A percentile compares a stretch with the other conserved stretches of the same genome.
These are phyloP conservation scores for Mycena galopus DNA, from an alignment of 768 basidiomycete species.

Conservation along the genomic window DNA sequence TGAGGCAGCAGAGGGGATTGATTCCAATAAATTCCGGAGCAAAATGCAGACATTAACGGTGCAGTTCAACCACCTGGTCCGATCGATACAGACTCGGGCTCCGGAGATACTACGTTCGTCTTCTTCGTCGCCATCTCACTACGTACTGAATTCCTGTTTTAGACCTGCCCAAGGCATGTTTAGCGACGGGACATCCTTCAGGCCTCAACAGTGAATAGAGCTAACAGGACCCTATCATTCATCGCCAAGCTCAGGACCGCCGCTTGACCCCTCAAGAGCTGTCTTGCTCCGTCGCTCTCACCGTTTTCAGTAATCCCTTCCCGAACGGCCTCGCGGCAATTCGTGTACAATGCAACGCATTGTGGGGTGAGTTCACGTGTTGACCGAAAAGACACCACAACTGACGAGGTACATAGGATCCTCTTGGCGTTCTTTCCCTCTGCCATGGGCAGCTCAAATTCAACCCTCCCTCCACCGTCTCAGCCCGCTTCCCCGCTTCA, in stretches of 20 bases:
- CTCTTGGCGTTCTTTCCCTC: neutral
- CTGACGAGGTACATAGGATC: neutral
- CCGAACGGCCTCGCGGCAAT: constrained; percentile 1
- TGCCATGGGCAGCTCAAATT: neutral
- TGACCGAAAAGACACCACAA: neutral
- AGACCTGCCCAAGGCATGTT: no score
- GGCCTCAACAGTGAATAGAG: neutral
- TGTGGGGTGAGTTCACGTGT: constrained; percentile 17
- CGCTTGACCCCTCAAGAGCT: neutral
- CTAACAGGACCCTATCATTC: no score
- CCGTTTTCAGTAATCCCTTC: neutral
- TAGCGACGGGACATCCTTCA: no score
- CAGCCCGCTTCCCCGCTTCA: constrained; percentile 30
- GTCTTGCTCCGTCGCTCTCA: neutral
- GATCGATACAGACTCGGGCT: no score
- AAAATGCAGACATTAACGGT: no score
- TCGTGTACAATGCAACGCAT: constrained; percentile 7
- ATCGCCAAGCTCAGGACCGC: no score
- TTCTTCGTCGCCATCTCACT: no score
- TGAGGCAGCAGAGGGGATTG: no score
- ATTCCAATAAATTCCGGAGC: no score
- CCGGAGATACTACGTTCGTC: no score
- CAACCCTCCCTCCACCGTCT: constrained; percentile 6
- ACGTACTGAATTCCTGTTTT: no score
- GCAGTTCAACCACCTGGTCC: no score